Base-by-base conservation (phyloP, 306 rosid species). In the Inga leiocalycina region DNA sequence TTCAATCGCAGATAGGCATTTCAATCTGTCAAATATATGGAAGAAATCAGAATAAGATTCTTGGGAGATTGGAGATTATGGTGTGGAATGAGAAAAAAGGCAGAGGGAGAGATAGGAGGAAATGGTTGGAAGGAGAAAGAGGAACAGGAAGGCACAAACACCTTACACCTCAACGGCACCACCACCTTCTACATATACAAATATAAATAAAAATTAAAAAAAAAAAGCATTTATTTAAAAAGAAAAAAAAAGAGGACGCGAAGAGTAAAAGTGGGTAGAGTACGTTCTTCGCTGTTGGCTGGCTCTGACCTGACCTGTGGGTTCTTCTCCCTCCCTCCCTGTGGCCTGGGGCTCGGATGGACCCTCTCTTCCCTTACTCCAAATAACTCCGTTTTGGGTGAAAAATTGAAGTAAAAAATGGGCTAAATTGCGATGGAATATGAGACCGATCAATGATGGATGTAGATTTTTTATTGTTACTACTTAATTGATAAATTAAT, bases 241-340 rank as follows among this genome's bases (percentile, higher is more conserved):
- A 68, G 1, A 17, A 15, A 16, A 32, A 41, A 2, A n/a, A 39
- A n/a, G 10, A 45, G 41, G 7, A 72, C 39, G 41, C 17, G 41
- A 24, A 71, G 46, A 48, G 6, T 59, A 27, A 49, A 62, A 57
- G 3, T 13, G 1, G 12, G 64, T 4, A 8, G 30, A 2, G 57
- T 27, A 20, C 32, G 73, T 48, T 65, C 54, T 68, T 79, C 68
- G n/a, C 59, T 17, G 59, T 17, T 17, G 7, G 59, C 86, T 5
- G 9, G 59, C 86, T 79, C 73, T 79, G 80, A 45, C 74, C 76
- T 65, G 75, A 24, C 74, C 67, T 74, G 73, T 45, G 75, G 82
- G 82, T 86, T 85, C 86, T 84, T 87, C 84, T 73, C 86, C 86
- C 82, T 78, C 85, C 11, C 15, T 41, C 85, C 86, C 81, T 76